These are phyloP conservation scores for Solanum virginianum DNA, from an alignment of 257 asterid species.

Conservation along the genomic window DNA sequence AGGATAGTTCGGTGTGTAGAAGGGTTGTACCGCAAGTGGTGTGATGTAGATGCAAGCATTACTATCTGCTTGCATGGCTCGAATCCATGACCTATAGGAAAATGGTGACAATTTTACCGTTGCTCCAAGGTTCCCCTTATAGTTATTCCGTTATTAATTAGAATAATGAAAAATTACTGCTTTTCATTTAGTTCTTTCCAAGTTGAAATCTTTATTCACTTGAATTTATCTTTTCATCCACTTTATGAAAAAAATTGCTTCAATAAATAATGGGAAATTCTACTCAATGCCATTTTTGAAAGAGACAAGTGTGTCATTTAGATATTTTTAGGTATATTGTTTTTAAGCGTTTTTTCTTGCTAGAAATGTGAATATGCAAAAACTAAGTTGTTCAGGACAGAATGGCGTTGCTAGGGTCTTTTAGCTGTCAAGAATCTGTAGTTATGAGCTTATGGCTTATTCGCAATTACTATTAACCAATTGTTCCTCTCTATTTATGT, in stretches of 20 bases:
- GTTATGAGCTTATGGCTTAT: not conserved
- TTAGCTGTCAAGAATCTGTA: conserved; percentile 15
- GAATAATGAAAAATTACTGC: not conserved
- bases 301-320: not conserved
- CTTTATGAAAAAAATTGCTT: not conserved
- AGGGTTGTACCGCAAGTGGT: too few species aligned
- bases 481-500: conserved; percentile 8
- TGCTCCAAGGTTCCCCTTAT: not conserved
- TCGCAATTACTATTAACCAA: not conserved
- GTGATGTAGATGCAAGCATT: too few species aligned
- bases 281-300: not conserved
- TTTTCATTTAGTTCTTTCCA: not conserved
- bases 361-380: conserved; percentile 59
- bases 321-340: conserved; percentile 3
- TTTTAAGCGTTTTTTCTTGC: conserved; percentile 1
- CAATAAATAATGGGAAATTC: not conserved
- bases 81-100: not conserved
- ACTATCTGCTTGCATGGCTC: not conserved
- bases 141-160: not conserved
- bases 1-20: too few species aligned
- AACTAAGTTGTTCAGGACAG: conserved; percentile 65
- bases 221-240: not conserved
- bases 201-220: not conserved
- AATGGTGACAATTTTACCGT: not conserved
- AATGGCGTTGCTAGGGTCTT: conserved; percentile 95